Evolutionary conservation across 768 basidiomycete species (phyloP), one percentile per base, ranked within the genome.

Genomic region (Lanmaoa pseudosensibilis): DNA sequence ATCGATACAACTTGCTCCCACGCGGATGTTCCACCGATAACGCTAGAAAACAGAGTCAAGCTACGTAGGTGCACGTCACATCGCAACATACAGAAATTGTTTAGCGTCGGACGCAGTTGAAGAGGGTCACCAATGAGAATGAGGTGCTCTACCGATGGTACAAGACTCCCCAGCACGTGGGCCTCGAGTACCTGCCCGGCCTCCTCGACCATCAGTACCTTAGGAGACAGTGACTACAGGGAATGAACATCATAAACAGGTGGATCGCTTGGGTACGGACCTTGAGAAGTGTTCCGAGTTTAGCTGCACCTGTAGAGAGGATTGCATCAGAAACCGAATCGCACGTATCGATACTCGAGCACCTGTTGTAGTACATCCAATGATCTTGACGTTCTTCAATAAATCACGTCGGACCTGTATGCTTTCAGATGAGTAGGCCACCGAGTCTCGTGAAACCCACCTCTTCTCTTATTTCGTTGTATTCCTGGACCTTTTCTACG

Each of bases 181-280:
- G 90, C 86, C 70, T 92, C 90, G 30, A 92, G 77, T 2, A 91
- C 87, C 70, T 92, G 90, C 0, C 90, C 90, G 0, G 90, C 90
- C 66, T 92, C 90, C 68, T 92, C 89, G 0, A 92, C 85, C 46
- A 92, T 72, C 46, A 90, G 65, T 0, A 90, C 80, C 33, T 77
- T 78, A 0, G 88, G 88, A 5, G 65, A 72, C 6, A 90, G 65
- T 15, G 81, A 80, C 86, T 88, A 11, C 21, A 13, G 53, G 33
- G 15, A 16, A 16, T 41, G 4, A 59, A 51, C 56, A n/a, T 50
- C 40, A n/a, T 5, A 1, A 23, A 18, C 45, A 32, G 54, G 27
- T 34, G 12, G 45, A n/a, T 21, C 1, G 2, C 8, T 11, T 13
- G 18, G 19, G n/a, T 0, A 61, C 72, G 34, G 40, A 85, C 87